Evolutionary conservation across 2,329 filamentous ascomycete genomes (phyloP).

Genomic region (Esteya vermicola): DNA sequence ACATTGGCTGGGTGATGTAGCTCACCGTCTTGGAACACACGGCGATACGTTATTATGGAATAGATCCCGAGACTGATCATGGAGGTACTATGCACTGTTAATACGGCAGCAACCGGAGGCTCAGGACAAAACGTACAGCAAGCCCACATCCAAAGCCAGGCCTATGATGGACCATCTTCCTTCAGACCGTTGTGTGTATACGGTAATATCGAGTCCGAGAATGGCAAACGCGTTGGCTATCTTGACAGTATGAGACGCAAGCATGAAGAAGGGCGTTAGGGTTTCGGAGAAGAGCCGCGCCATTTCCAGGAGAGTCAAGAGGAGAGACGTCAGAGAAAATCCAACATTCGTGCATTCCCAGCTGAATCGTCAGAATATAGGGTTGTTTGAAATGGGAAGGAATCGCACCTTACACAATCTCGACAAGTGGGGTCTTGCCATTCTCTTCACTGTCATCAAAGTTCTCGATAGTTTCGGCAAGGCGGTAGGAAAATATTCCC

Average conservation of each 20-base stretch:
- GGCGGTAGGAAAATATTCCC: constrained; percentile 37
- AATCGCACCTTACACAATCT: constrained; percentile 28
- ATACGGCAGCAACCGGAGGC: neutral
- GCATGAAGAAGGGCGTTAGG: constrained; percentile 39
- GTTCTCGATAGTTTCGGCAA: constrained; percentile 30
- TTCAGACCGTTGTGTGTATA: constrained; percentile 30
- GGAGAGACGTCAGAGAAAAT: constrained; percentile 30
- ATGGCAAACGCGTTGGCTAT: constrained; percentile 29
- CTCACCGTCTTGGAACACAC: constrained; percentile 32
- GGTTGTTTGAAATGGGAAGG: neutral
- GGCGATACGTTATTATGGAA: constrained; percentile 30
- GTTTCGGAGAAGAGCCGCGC: constrained; percentile 27
- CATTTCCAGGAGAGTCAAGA: constrained; percentile 29
- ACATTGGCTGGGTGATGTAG: constrained; percentile 34
- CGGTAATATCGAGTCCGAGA: constrained; percentile 34
- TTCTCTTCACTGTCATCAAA: constrained; percentile 25
- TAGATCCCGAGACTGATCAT: constrained; percentile 31
- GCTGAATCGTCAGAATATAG: constrained; percentile 15
- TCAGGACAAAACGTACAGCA: constrained; percentile 29
- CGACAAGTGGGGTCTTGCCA: constrained; percentile 26
- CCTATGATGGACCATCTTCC: constrained; percentile 33
- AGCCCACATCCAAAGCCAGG: constrained; percentile 29
- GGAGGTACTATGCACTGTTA: constrained; percentile 19
- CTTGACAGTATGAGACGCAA: constrained; percentile 37
- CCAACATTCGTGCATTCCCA: constrained; percentile 40